A percentile compares a stretch with the other conserved stretches of the same genome.
phyloP scores from a whole-genome alignment of 1,284 basidiomycete genomes.

The Ustilago shanxiensis region DNA sequence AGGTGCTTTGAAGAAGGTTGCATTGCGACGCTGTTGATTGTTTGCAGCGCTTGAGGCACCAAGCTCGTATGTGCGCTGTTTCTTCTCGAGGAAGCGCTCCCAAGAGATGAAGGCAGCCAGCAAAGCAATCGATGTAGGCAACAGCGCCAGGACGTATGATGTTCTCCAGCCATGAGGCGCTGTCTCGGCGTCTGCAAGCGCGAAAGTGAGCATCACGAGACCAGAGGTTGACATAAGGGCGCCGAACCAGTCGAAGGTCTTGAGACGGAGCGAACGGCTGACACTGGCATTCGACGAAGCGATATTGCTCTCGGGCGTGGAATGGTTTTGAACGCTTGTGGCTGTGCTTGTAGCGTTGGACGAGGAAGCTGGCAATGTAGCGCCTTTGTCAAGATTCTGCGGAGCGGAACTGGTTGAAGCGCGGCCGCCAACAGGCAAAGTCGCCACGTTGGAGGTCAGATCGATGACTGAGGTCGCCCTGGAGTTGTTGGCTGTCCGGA shows the following conservation, averaged over 20 bases:
- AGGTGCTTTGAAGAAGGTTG: constrained; percentile 72
- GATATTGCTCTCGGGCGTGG: neutral
- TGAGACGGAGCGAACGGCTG: constrained; percentile 38
- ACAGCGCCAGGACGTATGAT: constrained; percentile 73
- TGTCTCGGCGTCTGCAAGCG: constrained; percentile 80
- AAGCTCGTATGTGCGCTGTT: constrained; percentile 39
- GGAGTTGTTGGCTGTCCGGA: constrained; percentile 12
- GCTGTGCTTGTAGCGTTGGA: constrained; percentile 3
- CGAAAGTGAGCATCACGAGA: constrained; percentile 82
- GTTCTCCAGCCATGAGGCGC: constrained; percentile 82
- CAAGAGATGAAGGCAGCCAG: constrained; percentile 77
- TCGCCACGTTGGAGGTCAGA: constrained; percentile 10
- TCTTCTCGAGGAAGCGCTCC: constrained; percentile 76
- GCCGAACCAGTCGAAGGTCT: constrained; percentile 82
- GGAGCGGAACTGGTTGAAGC: constrained; percentile 3
- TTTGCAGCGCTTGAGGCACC: constrained; percentile 23
- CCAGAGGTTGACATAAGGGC: constrained; percentile 80
- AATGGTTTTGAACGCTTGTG: neutral
- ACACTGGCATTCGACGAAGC: neutral
- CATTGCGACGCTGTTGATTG: constrained; percentile 62
- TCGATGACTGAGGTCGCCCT: constrained; percentile 20
- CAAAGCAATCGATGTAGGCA: constrained; percentile 77
- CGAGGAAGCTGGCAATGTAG: constrained; percentile 10
- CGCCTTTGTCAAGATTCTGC: constrained; percentile 10
- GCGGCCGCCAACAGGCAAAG: constrained; percentile 6